Conservation (phyloP, 805 yeast genomes). For the Schizosaccharomyces octosporus region DNA sequence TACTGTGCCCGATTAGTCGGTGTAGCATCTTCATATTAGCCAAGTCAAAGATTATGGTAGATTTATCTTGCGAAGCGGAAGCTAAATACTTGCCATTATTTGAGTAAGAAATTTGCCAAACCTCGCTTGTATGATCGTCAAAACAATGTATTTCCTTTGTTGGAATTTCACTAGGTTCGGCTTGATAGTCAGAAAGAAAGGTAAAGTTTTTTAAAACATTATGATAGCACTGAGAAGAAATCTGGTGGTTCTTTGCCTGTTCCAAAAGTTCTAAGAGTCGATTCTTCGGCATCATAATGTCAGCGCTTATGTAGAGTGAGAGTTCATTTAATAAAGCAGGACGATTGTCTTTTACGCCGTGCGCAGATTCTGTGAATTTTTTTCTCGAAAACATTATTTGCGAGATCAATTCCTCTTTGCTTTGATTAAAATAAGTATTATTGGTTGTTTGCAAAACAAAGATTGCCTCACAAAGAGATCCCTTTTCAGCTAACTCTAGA, state of each 20-base stretch:
- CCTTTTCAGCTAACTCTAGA: constrained; percentile 19
- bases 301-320: constrained; percentile 22
- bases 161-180: constrained; percentile 21
- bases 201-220: constrained; percentile 10
- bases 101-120: constrained; percentile 63
- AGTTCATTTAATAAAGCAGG: background rate
- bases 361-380: background rate
- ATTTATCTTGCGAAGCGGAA: constrained; percentile 49
- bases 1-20: constrained; percentile 11
- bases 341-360: background rate
- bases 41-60: constrained; percentile 42
- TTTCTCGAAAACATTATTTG: background rate
- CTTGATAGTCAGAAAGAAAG: constrained; percentile 17
- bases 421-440: background rate
- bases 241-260: constrained; percentile 28
- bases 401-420: background rate
- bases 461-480: constrained; percentile 16
- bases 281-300: constrained; percentile 27
- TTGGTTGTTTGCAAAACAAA: constrained; percentile 7
- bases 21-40: constrained; percentile 12
- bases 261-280: constrained; percentile 25
- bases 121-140: constrained; percentile 39
- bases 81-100: constrained; percentile 54
- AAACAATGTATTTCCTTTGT: constrained; percentile 23
- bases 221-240: constrained; percentile 16